Conservation (phyloP, 768 basidiomycete genomes). For the Suillus brevipes region DNA sequence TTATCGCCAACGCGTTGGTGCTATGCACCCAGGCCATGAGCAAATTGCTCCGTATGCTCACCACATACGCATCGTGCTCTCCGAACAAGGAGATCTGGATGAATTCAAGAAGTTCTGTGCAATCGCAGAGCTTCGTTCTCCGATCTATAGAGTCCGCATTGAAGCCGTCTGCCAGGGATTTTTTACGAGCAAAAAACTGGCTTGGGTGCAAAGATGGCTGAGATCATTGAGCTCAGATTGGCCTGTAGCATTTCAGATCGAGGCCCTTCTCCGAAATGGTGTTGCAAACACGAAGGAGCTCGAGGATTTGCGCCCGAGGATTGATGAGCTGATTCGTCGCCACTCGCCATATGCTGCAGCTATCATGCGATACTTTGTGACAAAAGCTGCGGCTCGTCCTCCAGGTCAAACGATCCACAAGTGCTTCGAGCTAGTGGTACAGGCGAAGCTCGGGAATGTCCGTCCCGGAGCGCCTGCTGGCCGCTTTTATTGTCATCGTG, state of each 20-base stretch:
- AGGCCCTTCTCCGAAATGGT: constrained; percentile 63
- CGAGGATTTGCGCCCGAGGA: constrained; percentile 40
- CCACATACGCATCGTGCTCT: constrained; percentile 65
- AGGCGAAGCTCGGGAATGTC: constrained; percentile 17
- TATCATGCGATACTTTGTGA: constrained; percentile 56
- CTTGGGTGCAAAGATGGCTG: constrained; percentile 45
- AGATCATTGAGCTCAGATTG: constrained; percentile 47
- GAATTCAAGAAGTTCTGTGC: constrained; percentile 57
- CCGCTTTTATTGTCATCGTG: constrained; percentile 68
- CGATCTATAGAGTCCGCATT: constrained; percentile 39
- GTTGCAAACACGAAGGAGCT: constrained; percentile 63
- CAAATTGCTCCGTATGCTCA: constrained; percentile 68
- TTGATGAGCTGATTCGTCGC: constrained; percentile 41
- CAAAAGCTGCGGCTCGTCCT: constrained; percentile 46
- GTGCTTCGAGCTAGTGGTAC: constrained; percentile 46
- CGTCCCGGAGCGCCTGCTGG: constrained; percentile 32
- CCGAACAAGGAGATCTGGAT: constrained; percentile 40
- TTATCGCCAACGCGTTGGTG: constrained; percentile 58
- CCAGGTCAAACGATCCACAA: constrained; percentile 41
- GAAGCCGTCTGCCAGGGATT: constrained; percentile 51
- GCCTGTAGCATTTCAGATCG: constrained; percentile 76
- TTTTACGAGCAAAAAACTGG: constrained; percentile 50
- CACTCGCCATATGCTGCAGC: constrained; percentile 41
- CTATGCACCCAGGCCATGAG: constrained; percentile 58
- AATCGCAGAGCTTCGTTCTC: constrained; percentile 45